phyloP scores from a whole-genome alignment of 2,329 filamentous ascomycete genomes.

The Venturia nashicola region DNA sequence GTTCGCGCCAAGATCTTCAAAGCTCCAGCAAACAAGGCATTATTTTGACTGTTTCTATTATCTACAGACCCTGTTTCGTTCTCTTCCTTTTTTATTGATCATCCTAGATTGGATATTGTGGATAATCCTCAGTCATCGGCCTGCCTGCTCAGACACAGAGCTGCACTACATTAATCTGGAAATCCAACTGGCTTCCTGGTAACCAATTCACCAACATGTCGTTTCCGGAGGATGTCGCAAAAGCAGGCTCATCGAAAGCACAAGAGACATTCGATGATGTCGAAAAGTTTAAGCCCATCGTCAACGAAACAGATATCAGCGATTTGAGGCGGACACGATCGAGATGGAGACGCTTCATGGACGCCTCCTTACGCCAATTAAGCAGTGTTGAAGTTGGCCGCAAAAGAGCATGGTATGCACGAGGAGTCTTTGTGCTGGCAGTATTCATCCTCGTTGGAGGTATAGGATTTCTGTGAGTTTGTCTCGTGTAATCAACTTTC shows the following conservation, averaged over 20 bases:
- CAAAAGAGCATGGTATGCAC: neutral
- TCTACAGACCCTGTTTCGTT: neutral
- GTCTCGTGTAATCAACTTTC: neutral
- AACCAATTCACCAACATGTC: neutral
- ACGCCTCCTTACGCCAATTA: neutral
- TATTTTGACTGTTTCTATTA: neutral
- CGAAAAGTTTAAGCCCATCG: neutral
- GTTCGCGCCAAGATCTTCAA: neutral
- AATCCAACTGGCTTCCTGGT: neutral
- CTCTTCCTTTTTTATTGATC: neutral
- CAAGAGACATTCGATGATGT: neutral
- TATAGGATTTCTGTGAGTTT: neutral
- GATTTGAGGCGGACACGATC: neutral
- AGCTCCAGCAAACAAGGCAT: neutral
- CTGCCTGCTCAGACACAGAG: neutral
- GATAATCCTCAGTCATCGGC: neutral
- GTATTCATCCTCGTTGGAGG: neutral
- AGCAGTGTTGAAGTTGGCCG: neutral
- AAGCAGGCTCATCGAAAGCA: neutral
- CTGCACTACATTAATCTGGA: neutral
- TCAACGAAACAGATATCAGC: neutral
- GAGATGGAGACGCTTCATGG: neutral
- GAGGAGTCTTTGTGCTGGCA: conserved; percentile 1
- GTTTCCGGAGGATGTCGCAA: neutral
- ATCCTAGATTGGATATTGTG: neutral